These are phyloP conservation scores for Acorus gramineus DNA, from an alignment of 106 monocot genomes.

Conservation along the genomic window DNA sequence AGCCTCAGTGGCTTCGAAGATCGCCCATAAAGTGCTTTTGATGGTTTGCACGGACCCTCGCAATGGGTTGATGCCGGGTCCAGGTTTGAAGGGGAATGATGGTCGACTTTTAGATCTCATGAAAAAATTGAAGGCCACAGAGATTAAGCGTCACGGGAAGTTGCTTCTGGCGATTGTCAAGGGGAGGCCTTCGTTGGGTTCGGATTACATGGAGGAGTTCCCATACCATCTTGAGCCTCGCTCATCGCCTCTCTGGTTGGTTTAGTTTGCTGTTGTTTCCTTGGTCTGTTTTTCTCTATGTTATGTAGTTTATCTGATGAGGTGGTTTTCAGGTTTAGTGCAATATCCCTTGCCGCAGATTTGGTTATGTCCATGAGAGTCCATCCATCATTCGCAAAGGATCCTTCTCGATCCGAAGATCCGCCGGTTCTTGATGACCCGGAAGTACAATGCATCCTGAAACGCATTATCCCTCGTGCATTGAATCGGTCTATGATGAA, in stretches of 20 bases:
- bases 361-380: conserved; percentile 47
- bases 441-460: conserved; percentile 44
- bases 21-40: conserved; percentile 79
- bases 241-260: conserved; percentile 57
- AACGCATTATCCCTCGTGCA: conserved; percentile 51
- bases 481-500: conserved; percentile 60
- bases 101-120: conserved; percentile 71
- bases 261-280: conserved; percentile 3
- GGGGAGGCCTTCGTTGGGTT: conserved; percentile 43
- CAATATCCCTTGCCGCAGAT: conserved; percentile 78
- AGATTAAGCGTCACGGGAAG: conserved; percentile 45
- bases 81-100: conserved; percentile 64
- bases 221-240: conserved; percentile 76
- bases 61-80: conserved; percentile 83
- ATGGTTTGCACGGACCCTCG: conserved; percentile 80
- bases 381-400: conserved; percentile 9
- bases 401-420: conserved; percentile 14
- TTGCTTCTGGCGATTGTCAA: conserved; percentile 66
- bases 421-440: conserved; percentile 9
- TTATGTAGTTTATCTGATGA: neutral
- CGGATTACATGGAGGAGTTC: conserved; percentile 69
- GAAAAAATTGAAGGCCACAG: conserved; percentile 85
- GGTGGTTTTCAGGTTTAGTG: conserved; percentile 61
- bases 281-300: neutral
- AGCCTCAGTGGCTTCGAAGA: conserved; percentile 45